Evolutionary conservation across 2,329 filamentous ascomycete genomes (phyloP).

Genomic region (Neopestalotiopsis rosae): DNA sequence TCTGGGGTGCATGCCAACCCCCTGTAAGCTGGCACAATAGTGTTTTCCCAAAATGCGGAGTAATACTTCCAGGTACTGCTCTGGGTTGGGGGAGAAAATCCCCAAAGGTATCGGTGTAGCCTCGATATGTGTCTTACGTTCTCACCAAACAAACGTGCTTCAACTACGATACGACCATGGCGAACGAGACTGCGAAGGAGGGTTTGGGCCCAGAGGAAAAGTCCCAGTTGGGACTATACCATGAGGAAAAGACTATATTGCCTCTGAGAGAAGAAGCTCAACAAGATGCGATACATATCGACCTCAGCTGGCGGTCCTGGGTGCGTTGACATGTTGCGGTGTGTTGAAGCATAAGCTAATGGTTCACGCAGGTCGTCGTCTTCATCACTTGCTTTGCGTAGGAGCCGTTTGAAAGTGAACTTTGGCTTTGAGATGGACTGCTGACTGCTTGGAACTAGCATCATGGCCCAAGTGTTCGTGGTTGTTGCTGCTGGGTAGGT

Average conservation of each 20-base stretch:
- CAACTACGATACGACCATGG: neutral
- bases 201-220: neutral
- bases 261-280: constrained; percentile 39
- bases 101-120: neutral
- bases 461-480: constrained; percentile 61
- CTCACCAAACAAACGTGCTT: neutral
- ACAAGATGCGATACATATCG: constrained; percentile 44
- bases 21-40: neutral
- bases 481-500: constrained; percentile 56
- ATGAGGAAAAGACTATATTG: constrained; percentile 22
- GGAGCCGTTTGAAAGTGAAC: constrained; percentile 20
- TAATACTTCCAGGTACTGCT: neutral
- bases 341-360: constrained; percentile 7
- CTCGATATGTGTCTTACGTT: neutral
- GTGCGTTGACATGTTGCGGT: constrained; percentile 29
- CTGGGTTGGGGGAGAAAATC: neutral
- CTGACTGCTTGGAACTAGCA: constrained; percentile 32
- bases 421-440: neutral
- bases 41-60: neutral
- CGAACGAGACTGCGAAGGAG: neutral
- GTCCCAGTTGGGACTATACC: neutral
- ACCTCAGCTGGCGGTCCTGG: constrained; percentile 62
- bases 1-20: neutral
- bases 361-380: constrained; percentile 36
- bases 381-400: constrained; percentile 55